Conservation (phyloP, 2,329 filamentous ascomycete genomes). For the Cladosporium sphaerospermum region DNA sequence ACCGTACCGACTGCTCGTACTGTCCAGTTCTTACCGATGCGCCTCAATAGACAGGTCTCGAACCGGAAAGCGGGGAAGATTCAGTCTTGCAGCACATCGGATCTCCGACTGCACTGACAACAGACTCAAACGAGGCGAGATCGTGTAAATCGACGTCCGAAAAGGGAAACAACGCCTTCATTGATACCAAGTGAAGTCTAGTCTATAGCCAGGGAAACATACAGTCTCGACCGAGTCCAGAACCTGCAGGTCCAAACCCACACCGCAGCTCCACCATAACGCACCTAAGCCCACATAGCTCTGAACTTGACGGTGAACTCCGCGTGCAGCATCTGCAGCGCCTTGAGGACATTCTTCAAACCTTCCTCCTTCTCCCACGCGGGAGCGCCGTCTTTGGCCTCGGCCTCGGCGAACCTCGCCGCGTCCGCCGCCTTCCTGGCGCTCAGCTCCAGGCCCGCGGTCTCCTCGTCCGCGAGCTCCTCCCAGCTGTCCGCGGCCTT, state of each 20-base stretch:
- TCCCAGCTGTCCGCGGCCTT: constrained; percentile 12
- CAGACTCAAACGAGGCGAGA: no score
- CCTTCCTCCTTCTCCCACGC: constrained; percentile 12
- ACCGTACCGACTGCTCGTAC: no score
- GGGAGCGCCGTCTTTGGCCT: constrained; percentile 1
- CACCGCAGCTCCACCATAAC: background rate
- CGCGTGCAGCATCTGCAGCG: constrained; percentile 10
- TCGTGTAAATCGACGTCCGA: no score
- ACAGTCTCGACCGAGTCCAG: no score
- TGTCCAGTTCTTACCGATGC: no score
- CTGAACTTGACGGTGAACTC: constrained; percentile 60
- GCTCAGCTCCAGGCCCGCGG: constrained; percentile 2
- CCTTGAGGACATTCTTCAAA: constrained; percentile 10
- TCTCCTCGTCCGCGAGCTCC: constrained; percentile 11
- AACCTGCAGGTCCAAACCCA: background rate
- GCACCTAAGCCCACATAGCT: constrained; percentile 48
- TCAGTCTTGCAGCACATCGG: no score
- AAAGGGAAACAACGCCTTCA: no score
- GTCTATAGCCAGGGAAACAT: no score
- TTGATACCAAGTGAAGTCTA: no score
- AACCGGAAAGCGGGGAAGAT: no score
- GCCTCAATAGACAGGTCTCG: no score
- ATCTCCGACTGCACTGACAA: no score
- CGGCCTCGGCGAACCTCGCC: constrained; percentile 3
- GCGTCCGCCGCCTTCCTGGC: constrained; percentile 9